Base-by-base conservation (phyloP, 208 protist species). In the Wallacemonas sp. region DNA sequence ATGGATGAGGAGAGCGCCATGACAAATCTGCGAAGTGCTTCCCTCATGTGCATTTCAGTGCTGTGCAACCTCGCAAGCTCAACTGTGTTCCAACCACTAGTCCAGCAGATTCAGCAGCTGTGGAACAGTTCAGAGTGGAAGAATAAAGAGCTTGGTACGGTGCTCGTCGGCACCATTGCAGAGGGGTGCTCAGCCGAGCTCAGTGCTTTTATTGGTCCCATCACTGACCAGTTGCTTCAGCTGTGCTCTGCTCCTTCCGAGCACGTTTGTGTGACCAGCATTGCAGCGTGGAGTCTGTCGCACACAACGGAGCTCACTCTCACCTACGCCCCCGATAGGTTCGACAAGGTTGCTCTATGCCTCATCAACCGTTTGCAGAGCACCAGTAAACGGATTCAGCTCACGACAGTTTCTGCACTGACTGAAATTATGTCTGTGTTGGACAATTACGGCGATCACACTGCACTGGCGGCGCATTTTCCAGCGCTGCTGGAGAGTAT, bases 261-360 rank as follows among this genome's bases (percentile, higher is more conserved):
- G 49, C 78, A 94, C 60, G 75, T 93, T 41, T 96, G 88, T 66
- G 87, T 96, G 11, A 72, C 72, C n/a, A 96, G 90, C 60, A 92
- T 96, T 45, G 84, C 90, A 14, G 53, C 80, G 51, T 96, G 90
- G 87, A 77, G 80, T 19, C 76, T 96, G n/a, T 91, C 84, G 8
- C 82, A 85, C 8, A 59, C 90, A 17, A 59, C 84, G 49, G 87
- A 93, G 56, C 58, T 30, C 28, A 72, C 84, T 30, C 44, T 91
- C 17, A 46, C 47, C 17, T 33, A 38, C 46, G 38, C 30, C 24
- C 41, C 54, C 8, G 17, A 28, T 51, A 44, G 11, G 58, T 87
- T 66, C 53, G 19, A 69, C 34, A 68, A 69, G 19, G 72, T 83
- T 68, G 54, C 91, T 6, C 47, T 44, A 33, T 68, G 75, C 27